A percentile compares a stretch with the other conserved stretches of the same genome.
phyloP scores from a whole-genome alignment of 1,284 basidiomycete genomes.

The Cryptococcus amylolentus region DNA sequence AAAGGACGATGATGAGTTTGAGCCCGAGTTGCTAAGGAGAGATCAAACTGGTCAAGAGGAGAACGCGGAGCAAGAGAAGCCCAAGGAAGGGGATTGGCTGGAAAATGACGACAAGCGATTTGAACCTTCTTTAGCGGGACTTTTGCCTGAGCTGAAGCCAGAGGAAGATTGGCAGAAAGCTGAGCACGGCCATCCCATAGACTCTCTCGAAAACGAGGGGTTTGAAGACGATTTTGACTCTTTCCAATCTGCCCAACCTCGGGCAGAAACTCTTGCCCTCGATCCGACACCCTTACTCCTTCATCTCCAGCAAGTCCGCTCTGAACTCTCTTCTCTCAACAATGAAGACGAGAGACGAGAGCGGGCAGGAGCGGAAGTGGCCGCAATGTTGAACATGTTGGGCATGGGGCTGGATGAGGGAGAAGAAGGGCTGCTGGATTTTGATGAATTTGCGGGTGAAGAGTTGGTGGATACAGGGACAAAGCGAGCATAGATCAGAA shows the following conservation, averaged over 20 bases:
- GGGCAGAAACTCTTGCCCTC: slow-evolving; percentile 15
- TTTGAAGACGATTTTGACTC: slow-evolving; percentile 42
- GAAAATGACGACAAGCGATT: slow-evolving; percentile 12
- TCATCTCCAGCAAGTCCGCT: slow-evolving; percentile 40
- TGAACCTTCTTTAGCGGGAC: slow-evolving; percentile 1
- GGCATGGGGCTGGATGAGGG: slow-evolving; percentile 18
- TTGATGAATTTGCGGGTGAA: not conserved
- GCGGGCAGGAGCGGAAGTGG: slow-evolving; percentile 40
- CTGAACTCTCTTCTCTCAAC: slow-evolving; percentile 32
- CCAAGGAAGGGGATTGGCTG: slow-evolving; percentile 10
- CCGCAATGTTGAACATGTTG: slow-evolving; percentile 30
- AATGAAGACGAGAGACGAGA: slow-evolving; percentile 40
- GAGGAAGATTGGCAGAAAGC: not conserved
- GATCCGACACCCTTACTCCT: slow-evolving; percentile 43
- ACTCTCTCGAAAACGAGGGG: not conserved
- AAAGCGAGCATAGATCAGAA: not conserved
- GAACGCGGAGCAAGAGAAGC: not conserved
- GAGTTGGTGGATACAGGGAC: slow-evolving; percentile 7
- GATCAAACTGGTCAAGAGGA: not conserved
- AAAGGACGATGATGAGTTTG: slow-evolving; percentile 14
- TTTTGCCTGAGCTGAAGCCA: not conserved
- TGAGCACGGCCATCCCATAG: not conserved
- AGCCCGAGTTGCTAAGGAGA: not conserved
- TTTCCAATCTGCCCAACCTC: slow-evolving; percentile 23
- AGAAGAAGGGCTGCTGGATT: slow-evolving; percentile 24